Evolutionary conservation across 441 rosid genomes (phyloP), one percentile per base, ranked within the genome.

Genomic region (Pelargonium citronellum): DNA sequence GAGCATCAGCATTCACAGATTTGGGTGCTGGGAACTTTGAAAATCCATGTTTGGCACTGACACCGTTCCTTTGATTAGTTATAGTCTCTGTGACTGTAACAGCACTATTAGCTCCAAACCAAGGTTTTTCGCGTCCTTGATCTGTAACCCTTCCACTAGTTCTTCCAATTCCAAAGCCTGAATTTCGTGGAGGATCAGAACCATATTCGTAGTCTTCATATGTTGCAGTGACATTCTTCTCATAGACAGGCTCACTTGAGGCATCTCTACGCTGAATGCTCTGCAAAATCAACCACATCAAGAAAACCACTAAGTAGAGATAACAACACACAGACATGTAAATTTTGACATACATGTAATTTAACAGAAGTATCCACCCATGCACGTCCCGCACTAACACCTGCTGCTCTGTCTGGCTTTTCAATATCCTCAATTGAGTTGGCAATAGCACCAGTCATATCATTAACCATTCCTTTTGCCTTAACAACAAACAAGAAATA

Each of bases 11-110:
- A 69, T 78, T 79, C 77, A 79, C 67, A 67, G 85, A 70, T 76
- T 89, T 92, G 69, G 87, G 57, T 24, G 76, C 68, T 24, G 72
- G 68, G 78, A 79, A 83, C 75, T 76, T 80, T 74, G 86, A 79
- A 73, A 77, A 60, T 70, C 84, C 86, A 53, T 74, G 87, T 86
- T 88, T 95, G 49, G 67, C 64, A 71, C 66, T 75, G 69, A 86
- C 77, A 72, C 89, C 96, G 74, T 88, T 89, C 74, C 83, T 85
- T 71, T 88, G 97, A 74, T 78, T 70, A 62, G 96, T 70, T 68
- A 84, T 55, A 67, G 87, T 68, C 71, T 47, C 55, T 47, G 55
- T 47, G 30, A 89, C 91, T 43, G 84, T 46, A 70, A 71, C 84
- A 79, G 77, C 79, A 77, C 80, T 80, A 66, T 83, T 77, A 74